Percentiles rank a stretch among this genome's conserved stretches.
phyloP scores from a whole-genome alignment of 75 land plant genomes.

The Cryptomeria japonica region DNA sequence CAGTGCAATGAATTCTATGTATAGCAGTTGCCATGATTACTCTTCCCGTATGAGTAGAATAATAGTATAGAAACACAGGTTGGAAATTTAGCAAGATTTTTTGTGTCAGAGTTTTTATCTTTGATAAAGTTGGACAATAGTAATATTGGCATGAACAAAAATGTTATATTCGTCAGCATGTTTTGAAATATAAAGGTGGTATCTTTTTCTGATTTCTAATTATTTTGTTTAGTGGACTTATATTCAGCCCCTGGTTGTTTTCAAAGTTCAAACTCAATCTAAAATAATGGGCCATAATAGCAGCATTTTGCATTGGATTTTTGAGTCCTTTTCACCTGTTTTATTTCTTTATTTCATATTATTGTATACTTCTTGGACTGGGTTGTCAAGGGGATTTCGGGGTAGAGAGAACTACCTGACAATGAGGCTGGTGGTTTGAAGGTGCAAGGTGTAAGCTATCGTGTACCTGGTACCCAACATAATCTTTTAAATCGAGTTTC shows the following conservation, averaged over 20 bases:
- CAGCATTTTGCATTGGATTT: not conserved
- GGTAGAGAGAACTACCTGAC: not conserved
- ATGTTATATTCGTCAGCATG: not conserved
- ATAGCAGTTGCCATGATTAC: not conserved
- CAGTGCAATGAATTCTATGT: not conserved
- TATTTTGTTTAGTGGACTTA: not conserved
- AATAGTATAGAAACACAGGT: not conserved
- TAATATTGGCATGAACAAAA: not conserved
- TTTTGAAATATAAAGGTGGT: not conserved
- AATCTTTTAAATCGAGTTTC: conserved; percentile 68
- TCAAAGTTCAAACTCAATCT: not conserved
- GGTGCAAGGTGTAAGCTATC: conserved; percentile 75
- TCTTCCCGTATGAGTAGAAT: not conserved
- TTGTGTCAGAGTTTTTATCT: not conserved
- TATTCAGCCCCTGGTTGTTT: not conserved
- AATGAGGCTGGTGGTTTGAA: conserved; percentile 24
- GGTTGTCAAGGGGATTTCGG: not conserved
- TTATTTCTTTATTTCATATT: conserved; percentile 3
- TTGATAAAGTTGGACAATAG: not conserved
- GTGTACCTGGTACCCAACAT: conserved; percentile 82
- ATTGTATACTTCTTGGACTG: not conserved
- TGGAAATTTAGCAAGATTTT: not conserved
- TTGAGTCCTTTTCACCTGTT: not conserved
- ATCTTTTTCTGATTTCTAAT: not conserved
- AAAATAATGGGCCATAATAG: not conserved